Evolutionary conservation across 1,284 basidiomycete species (phyloP).

Genomic region (Rhodotorula sp.): DNA sequence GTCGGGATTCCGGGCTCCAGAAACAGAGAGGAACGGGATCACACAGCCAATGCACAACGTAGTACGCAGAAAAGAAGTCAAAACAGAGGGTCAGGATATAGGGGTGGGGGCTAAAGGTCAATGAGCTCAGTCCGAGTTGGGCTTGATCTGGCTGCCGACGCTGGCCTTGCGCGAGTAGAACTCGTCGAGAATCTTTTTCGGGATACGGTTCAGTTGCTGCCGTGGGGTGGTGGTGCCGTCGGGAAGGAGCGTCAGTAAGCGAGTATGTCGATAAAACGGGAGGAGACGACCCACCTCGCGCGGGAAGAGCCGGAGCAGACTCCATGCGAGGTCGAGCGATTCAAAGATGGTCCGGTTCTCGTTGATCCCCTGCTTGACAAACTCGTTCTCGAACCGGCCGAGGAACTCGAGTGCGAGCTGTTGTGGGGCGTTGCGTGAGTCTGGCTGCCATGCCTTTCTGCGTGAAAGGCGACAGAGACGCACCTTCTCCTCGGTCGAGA

Average conservation of each 20-base stretch:
- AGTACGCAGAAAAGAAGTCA: not conserved
- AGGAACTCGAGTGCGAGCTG: conserved; percentile 81
- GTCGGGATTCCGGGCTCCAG: too few relatives aligned
- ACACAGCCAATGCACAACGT: not conserved
- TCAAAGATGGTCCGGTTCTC: conserved; percentile 97
- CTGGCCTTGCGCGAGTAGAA: conserved; percentile 73
- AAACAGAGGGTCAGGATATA: too few relatives aligned
- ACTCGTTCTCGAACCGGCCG: conserved; percentile 86
- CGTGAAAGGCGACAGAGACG: not conserved
- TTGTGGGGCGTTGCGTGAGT: not conserved
- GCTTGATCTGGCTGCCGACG: conserved; percentile 32
- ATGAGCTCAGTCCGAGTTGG: conserved; percentile 1
- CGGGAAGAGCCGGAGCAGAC: conserved; percentile 94
- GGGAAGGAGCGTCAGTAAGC: conserved; percentile 56
- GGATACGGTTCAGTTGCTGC: conserved; percentile 42
- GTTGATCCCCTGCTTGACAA: conserved; percentile 92
- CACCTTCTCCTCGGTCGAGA: conserved; percentile 83
- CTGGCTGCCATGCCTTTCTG: too few relatives aligned
- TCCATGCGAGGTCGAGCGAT: conserved; percentile 96
- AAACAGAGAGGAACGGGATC: too few relatives aligned
- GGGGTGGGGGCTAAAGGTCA: too few relatives aligned
- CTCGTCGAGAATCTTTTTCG: conserved; percentile 69
- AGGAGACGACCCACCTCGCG: conserved; percentile 57
- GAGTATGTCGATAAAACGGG: too few relatives aligned
- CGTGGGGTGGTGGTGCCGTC: conserved; percentile 50